Evolutionary conservation across 768 basidiomycete genomes (phyloP), one percentile per base, ranked within the genome.

Genomic region (Russula griseocarnosa): DNA sequence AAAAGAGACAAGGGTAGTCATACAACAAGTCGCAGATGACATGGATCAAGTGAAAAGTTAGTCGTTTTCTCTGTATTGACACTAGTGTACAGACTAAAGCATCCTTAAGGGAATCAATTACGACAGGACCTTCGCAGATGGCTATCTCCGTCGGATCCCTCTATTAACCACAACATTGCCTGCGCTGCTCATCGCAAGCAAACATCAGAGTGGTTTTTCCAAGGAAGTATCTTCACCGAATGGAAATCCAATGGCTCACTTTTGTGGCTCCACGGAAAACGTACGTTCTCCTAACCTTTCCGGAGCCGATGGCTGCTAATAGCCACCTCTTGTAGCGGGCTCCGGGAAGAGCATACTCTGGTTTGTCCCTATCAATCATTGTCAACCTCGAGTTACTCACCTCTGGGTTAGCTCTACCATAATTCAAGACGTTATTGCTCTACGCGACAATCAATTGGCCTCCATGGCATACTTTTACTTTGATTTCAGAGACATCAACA

Each of bases 221-320:
- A 56, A n/a, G 55, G 42, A 16, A 30, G 18, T 30, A 44, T 44
- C 1, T 56, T 42, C 20, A 30, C 42, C 9, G 26, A 30, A 14
- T 56, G 55, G 55, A 56, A 56, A 26, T 42, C 55, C 4, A 2
- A 16, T 30, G 16, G 24, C 2, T 56, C 55, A 3, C 40, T 56
- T 20, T 22, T 56, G 18, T 56, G 55, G 55, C 8, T 56, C 20
- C 55, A 44, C 11, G 55, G 55, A 13, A 56, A 56, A 26, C 55
- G 55, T 44, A 30, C 10, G 55, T 32, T n/a, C 20, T 20, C 5
- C 18, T 30, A 7, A 20, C 26, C 18, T 8, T 26, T 14, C 40
- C 5, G 1, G 4, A 3, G n/a, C 18, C 10, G 2, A 34, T 4
- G 9, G 5, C n/a, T 6, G 30, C 51, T 20, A 9, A 52, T 18